Percentiles rank a stretch among this genome's conserved stretches.
Conservation (phyloP, 2,329 filamentous ascomycete genomes). For the Annulohypoxylon truncatum region DNA sequence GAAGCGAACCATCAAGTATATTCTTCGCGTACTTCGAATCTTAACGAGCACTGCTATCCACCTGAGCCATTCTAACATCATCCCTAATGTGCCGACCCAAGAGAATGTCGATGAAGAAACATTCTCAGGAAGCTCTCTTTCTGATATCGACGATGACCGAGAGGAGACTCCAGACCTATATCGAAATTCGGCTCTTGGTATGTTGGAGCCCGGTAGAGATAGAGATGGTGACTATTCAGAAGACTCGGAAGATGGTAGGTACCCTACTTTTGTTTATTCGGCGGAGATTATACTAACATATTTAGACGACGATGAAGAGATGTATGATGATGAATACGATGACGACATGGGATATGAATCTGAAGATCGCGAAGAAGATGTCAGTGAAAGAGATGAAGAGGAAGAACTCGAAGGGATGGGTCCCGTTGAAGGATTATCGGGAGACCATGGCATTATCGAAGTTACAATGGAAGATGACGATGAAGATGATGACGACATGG, state of each 20-base stretch:
- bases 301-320: constrained; percentile 81
- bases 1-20: constrained; percentile 95
- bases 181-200: constrained; percentile 93
- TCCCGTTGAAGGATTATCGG: constrained; percentile 79
- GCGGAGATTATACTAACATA: constrained; percentile 20
- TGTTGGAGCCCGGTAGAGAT: constrained; percentile 82
- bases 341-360: constrained; percentile 91
- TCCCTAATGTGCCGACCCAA: constrained; percentile 73
- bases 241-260: constrained; percentile 71
- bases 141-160: constrained; percentile 85
- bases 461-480: constrained; percentile 83
- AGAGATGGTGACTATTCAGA: constrained; percentile 82
- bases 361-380: constrained; percentile 83
- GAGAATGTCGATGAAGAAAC: constrained; percentile 86
- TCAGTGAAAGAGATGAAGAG: constrained; percentile 89
- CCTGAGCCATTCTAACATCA: constrained; percentile 83
- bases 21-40: constrained; percentile 87
- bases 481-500: constrained; percentile 72
- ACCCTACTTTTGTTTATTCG: neutral
- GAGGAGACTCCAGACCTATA: constrained; percentile 98
- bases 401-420: constrained; percentile 82
- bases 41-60: constrained; percentile 88
- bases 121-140: constrained; percentile 86
- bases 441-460: constrained; percentile 72
- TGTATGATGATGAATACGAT: constrained; percentile 92